Evolutionary conservation across 2,329 filamentous ascomycete species (phyloP), one percentile per base, ranked within the genome.

Genomic region (Cercospora sojina): DNA sequence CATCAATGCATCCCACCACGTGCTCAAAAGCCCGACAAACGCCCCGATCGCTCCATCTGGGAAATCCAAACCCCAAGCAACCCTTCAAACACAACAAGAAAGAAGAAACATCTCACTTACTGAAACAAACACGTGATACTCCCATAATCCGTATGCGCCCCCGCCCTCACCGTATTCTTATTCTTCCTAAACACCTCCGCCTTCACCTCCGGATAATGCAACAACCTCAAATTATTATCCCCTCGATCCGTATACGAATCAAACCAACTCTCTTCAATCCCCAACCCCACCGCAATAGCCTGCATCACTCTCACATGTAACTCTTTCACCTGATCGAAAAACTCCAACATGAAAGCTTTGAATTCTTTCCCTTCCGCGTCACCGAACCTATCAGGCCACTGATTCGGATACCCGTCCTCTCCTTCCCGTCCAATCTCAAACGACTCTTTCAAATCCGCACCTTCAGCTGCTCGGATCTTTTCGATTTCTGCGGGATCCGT

Each of bases 201-300:
- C 53, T 90, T 83, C 10, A 87, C 87, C 12, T 76, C 74, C 2
- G 78, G 79, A 72, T 90, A 86, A 32, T 79, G 81, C 35, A 88
- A 77, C 60, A 78, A 63, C 9, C 82, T 63, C 82, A 83, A 49
- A 82, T 87, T 63, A 88, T 88, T 81, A 91, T 93, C 80, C 90
- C 91, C 68, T 1, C 81, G 86, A 72, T 90, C 86, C 0, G 92
- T 89, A 75, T 86, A 96, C 4, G 77, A 73, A 73, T 97, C 92
- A 74, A 97, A 97, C 83, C 90, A 96, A 3, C 73, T 69, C 88
- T 88, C 91, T 88, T 94, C 74, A 81, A 84, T 67, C 90, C 80
- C 60, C 80, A 82, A 73, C 86, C 83, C 80, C 91, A 95, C 72
- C 85, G 83, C 38, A 82, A 83, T 68, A 79, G 78, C 27, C 86